A percentile compares a stretch with the other conserved stretches of the same genome.
phyloP scores from a whole-genome alignment of 495 filamentous ascomycete species.

The Penicillium steckii region DNA sequence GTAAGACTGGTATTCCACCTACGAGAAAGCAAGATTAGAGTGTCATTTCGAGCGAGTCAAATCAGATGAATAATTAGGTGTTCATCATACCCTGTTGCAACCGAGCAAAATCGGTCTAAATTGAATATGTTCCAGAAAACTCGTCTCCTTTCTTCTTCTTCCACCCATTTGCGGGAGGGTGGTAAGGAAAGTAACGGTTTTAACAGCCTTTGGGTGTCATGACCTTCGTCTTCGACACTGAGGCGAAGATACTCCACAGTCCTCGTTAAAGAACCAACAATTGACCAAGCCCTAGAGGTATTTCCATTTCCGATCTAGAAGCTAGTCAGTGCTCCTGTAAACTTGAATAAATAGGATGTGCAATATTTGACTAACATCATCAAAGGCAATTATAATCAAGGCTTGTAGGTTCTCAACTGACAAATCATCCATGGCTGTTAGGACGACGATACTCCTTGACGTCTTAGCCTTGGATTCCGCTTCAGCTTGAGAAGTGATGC shows the following conservation, averaged over 20 bases:
- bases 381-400: slow-evolving; percentile 35
- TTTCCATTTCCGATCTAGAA: slow-evolving; percentile 10
- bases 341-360: background rate
- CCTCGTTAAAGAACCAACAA: slow-evolving; percentile 37
- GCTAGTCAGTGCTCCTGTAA: no score
- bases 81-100: slow-evolving; percentile 15
- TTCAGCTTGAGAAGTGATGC: background rate
- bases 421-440: slow-evolving; percentile 33
- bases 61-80: background rate
- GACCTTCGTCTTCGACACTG: slow-evolving; percentile 29
- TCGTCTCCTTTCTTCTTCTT: slow-evolving; percentile 51
- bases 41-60: background rate
- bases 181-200: slow-evolving; percentile 31
- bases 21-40: background rate
- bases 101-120: slow-evolving; percentile 45
- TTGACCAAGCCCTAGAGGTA: slow-evolving; percentile 11
- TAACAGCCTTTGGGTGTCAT: slow-evolving; percentile 14
- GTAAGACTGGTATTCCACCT: slow-evolving; percentile 43
- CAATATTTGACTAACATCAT: slow-evolving; percentile 21
- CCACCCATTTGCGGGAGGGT: slow-evolving; percentile 41
- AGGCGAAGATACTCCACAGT: slow-evolving; percentile 40
- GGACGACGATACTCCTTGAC: slow-evolving; percentile 23
- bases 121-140: slow-evolving; percentile 53
- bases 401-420: slow-evolving; percentile 40
- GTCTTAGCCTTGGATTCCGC: background rate